A percentile compares a stretch with the other conserved stretches of the same genome.
These are phyloP conservation scores for Triangularia setosa DNA, from an alignment of 2,329 filamentous ascomycete species.

Conservation along the genomic window DNA sequence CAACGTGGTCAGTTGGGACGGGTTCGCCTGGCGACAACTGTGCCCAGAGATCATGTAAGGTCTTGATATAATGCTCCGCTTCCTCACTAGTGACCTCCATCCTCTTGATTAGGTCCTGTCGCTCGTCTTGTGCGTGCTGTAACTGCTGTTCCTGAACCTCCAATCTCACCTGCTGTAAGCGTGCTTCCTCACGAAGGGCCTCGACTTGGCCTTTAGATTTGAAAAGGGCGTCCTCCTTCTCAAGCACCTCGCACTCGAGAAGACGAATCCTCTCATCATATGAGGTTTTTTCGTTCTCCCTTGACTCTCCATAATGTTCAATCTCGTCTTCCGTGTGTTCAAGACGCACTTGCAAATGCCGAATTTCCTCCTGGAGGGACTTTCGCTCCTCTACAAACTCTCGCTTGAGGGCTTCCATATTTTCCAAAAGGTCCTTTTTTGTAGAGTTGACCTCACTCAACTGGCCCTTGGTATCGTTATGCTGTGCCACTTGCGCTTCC, in stretches of 20 bases:
- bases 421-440: slow-evolving; percentile 89
- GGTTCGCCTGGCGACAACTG: slow-evolving; percentile 53
- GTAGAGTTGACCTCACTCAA: slow-evolving; percentile 86
- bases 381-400: slow-evolving; percentile 85
- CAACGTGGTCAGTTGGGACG: slow-evolving; percentile 52
- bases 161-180: slow-evolving; percentile 56
- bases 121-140: slow-evolving; percentile 52
- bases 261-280: slow-evolving; percentile 65
- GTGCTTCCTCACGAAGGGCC: slow-evolving; percentile 57
- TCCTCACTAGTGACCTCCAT: slow-evolving; percentile 49
- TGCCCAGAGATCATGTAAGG: slow-evolving; percentile 55
- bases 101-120: slow-evolving; percentile 47
- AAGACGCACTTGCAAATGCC: slow-evolving; percentile 67
- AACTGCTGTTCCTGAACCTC: slow-evolving; percentile 57
- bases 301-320: slow-evolving; percentile 75
- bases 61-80: slow-evolving; percentile 48
- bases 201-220: slow-evolving; percentile 61
- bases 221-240: slow-evolving; percentile 53
- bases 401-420: slow-evolving; percentile 85
- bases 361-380: slow-evolving; percentile 76
- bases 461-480: slow-evolving; percentile 60
- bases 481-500: slow-evolving; percentile 51
- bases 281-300: slow-evolving; percentile 73
- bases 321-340: slow-evolving; percentile 93
- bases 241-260: slow-evolving; percentile 67